phyloP scores from a whole-genome alignment of 2,329 filamentous ascomycete species.

The Aspergillus viridinutans region DNA sequence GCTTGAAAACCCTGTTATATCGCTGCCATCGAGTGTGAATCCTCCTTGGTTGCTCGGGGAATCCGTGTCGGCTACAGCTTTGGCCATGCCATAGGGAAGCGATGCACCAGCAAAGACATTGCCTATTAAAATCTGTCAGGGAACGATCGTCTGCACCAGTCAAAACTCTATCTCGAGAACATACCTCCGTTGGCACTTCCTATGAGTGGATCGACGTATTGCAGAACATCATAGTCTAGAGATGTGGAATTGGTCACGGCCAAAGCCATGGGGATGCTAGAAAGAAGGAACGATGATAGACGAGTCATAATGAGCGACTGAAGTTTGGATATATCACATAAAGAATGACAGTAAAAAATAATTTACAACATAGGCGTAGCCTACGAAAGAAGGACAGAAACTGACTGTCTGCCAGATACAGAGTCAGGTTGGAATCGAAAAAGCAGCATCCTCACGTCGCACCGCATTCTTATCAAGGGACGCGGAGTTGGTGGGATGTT shows the following conservation, averaged over 20 bases:
- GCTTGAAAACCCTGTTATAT: constrained; percentile 48
- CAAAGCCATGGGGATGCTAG: constrained; percentile 6
- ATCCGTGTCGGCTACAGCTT: constrained; percentile 53
- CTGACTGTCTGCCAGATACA: not conserved
- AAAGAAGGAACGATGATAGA: constrained; percentile 2
- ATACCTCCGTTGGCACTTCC: constrained; percentile 49
- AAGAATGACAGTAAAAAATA: not conserved
- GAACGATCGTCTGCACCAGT: not conserved
- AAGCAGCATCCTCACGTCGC: not conserved
- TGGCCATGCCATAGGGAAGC: constrained; percentile 53
- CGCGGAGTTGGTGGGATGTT: not conserved
- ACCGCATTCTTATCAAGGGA: not conserved
- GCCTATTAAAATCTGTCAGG: constrained; percentile 27
- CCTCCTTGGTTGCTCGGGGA: constrained; percentile 51
- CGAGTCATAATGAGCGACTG: not conserved
- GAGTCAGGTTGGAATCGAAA: not conserved
- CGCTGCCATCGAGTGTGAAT: constrained; percentile 50
- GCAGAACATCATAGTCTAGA: constrained; percentile 37
- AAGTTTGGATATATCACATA: not conserved
- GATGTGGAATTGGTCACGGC: constrained; percentile 9
- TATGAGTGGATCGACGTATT: constrained; percentile 51
- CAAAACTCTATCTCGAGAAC: not conserved
- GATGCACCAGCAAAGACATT: constrained; percentile 57
- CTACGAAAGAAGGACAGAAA: not conserved
- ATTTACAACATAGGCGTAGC: not conserved